Base-by-base conservation (phyloP, 2,329 filamentous ascomycete species). In the Zasmidium angulare region DNA sequence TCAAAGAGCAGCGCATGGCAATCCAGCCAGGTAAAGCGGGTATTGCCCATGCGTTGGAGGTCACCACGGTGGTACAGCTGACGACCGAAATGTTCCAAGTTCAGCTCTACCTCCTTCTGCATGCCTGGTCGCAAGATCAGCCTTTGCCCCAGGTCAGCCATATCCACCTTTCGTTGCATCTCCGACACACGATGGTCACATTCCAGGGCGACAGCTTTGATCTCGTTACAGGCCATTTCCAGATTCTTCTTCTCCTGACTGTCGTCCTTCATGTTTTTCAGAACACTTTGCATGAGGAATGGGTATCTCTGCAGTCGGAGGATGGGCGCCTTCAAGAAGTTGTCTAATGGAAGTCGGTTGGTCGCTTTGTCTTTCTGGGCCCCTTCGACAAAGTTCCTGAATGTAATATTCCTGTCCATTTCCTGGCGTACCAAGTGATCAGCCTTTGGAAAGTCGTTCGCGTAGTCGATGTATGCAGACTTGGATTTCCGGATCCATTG, bases 401-500 rank as follows among this genome's bases (percentile, higher is more conserved):
- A 99, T 20, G 93, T 80, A 31, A 95, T 80, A 67, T 99, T 99
- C 56, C 88, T 85, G 50, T 93, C 88, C 0, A 88, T 82, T 76
- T 99, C 95, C 71, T 89, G 89, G 55, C 92, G 88, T 19, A 99
- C 86, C 55, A 93, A 80, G 71, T 90, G 93, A 40, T 87, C 88
- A 1, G 95, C 93, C 59, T 88, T 86, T 0, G 93, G 93, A 67
- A 95, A 98, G 0, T 87, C 87, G 1, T 89, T 88, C 43, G 93
- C 93, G 74, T 98, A 99, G 59, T 96, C 92, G 61, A 97, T 87
- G 72, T 98, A 99, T 11, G 91, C 89, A 1, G 84, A 80, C 74
- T 89, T 91, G 29, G 95, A 95, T 75, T 97, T 98, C 63, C 95
- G 86, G 63, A 98, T 96, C 95, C 95, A 99, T 77, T 99, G 95